Percentiles rank a stretch among this genome's conserved stretches.
Conservation (phyloP, 2,329 filamentous ascomycete species). For the Nigrograna mackinnonii region DNA sequence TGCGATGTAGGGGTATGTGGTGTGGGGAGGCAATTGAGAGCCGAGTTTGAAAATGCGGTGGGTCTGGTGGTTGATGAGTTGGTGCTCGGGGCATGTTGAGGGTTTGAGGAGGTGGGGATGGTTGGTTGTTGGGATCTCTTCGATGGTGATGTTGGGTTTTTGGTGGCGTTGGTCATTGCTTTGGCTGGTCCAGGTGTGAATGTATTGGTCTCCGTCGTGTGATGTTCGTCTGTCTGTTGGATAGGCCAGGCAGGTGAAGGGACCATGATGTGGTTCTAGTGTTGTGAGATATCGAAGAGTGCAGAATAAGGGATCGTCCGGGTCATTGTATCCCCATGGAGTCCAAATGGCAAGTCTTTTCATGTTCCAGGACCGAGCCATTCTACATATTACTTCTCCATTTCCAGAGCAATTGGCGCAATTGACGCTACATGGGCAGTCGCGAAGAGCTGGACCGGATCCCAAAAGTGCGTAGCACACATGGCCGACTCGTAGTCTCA, state of each 20-base stretch:
- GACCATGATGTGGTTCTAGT: neutral
- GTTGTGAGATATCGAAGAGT: neutral
- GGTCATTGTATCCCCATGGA: neutral
- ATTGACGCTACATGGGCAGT: neutral
- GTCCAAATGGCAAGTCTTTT: slow-evolving; percentile 5
- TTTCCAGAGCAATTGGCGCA: neutral
- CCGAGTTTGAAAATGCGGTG: slow-evolving; percentile 1
- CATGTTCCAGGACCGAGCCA: slow-evolving; percentile 7
- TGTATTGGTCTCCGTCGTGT: neutral
- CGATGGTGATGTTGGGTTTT: too few relatives aligned
- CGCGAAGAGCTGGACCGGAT: neutral
- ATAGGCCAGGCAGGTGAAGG: slow-evolving; percentile 1
- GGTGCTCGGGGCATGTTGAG: neutral
- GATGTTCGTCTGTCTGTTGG: neutral
- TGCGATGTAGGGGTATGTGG: slow-evolving; percentile 4
- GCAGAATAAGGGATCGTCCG: neutral
- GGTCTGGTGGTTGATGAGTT: neutral
- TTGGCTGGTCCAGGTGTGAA: neutral
- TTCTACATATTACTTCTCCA: neutral
- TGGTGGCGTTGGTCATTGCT: neutral
- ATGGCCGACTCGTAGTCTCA: slow-evolving; percentile 14
- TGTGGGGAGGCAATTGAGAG: neutral
- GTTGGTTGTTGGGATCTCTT: too few relatives aligned
- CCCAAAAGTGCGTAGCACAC: slow-evolving; percentile 8
- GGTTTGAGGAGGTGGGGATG: neutral